Evolutionary conservation across 352 stramenopile genomes (phyloP), one percentile per base, ranked within the genome.

Genomic region (Pythium sukuiense): DNA sequence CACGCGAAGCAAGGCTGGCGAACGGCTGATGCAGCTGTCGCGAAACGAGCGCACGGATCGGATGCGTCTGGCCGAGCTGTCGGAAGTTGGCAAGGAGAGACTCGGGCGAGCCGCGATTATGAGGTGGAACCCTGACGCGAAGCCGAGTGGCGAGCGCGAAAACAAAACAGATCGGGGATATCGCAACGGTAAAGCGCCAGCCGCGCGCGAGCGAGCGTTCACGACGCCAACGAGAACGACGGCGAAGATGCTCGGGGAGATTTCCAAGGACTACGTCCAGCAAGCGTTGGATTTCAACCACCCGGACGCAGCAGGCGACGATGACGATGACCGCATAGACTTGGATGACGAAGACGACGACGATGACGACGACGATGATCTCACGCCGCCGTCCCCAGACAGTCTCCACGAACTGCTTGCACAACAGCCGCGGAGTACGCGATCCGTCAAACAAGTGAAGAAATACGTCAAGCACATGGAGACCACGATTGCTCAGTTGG

Each of bases 391-490:
- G 4, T 59, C 65, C 2, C 63, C 63, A 14, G 41, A 37, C 14
- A 53, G 57, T 55, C 18, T 71, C 12, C 50, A 61, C 14, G 59
- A 73, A 8, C 8, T 69, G 29, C 50, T 68, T 13, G 48, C 68
- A 12, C 66, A 52, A 3, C 57, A 69, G 39, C 41, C 69, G 63
- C 63, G 63, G 2, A 71, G 69, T 13, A 49, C 37, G 2, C 70
- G 71, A 39, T 85, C 79, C 14, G 73, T 77, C 5, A 69, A 84
- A 50, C 75, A 88, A 50, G 68, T 93, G 58, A 77, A 73, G 50
- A 89, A 71, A 46, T 93, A 91, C 63, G 80, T 91, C 55, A 81
- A 85, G 59, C 85, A 93, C 59, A 90, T 93, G 82, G 82, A 93
- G 64, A 80, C 83, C 52, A 93, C 85, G 6, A 90, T 93, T 35